A percentile compares a stretch with the other conserved stretches of the same genome.
These are phyloP conservation scores for Blastocladiella britannica DNA, from an alignment of 192 early-diverging fungal genomes.

Conservation along the genomic window DNA sequence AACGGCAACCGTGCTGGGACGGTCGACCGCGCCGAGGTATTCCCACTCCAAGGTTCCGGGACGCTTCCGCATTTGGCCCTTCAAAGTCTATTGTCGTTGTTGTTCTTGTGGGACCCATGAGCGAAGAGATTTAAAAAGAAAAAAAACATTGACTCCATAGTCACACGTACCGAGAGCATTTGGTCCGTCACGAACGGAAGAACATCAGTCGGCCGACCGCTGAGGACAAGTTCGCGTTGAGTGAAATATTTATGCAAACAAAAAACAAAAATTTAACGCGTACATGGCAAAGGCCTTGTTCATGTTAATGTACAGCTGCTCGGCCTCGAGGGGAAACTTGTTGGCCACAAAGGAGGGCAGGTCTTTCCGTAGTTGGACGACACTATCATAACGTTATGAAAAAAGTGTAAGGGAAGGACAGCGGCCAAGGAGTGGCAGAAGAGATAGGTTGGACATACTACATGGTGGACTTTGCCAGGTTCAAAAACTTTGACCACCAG, in stretches of 20 bases:
- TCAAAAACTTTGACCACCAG: background rate
- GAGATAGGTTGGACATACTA: background rate
- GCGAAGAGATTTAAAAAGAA: too few relatives aligned
- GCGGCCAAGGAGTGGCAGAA: too few relatives aligned
- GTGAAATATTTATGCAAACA: too few relatives aligned
- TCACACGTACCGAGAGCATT: background rate
- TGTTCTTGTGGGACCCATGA: too few relatives aligned
- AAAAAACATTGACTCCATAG: too few relatives aligned
- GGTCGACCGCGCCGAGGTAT: background rate
- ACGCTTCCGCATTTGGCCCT: background rate
- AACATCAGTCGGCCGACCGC: too few relatives aligned
- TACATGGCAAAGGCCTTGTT: background rate
- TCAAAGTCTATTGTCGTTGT: background rate
- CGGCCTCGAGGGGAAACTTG: background rate
- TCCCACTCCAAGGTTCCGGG: background rate
- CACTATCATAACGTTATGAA: too few relatives aligned
- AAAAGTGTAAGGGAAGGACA: too few relatives aligned
- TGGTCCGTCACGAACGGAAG: background rate
- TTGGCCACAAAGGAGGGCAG: background rate
- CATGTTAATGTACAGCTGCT: background rate
- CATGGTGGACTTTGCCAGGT: background rate
- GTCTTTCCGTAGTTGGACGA: too few relatives aligned
- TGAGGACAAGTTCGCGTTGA: too few relatives aligned
- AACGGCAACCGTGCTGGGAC: background rate
- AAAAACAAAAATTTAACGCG: background rate